Base-by-base conservation (phyloP, 208 protist genomes). In the Leptomonas pyrrhocoris region DNA sequence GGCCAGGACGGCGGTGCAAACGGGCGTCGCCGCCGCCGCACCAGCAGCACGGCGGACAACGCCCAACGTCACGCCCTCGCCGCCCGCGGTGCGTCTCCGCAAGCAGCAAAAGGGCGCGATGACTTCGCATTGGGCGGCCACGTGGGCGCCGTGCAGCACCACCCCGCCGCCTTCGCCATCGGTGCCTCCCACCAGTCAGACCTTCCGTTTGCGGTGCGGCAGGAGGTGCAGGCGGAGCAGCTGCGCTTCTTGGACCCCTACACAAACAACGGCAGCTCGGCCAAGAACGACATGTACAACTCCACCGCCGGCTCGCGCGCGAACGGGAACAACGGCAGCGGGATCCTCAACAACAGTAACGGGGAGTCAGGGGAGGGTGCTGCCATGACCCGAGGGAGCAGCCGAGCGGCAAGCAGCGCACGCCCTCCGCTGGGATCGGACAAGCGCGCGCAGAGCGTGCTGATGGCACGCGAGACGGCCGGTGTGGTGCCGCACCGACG, bases 61-160 rank as follows among this genome's bases (percentile, higher is more conserved):
- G 21, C 28, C 38, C 4, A 53, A 12, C 55, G 64, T 19, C 11
- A 13, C 19, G 25, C 21, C 15, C 40, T n/a, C 48, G 21, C 3
- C n/a, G n/a, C 36, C 40, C 19, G 40, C 8, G 13, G 30, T 13
- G 46, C 59, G 28, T 25, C 19, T 2, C 8, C 49, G 34, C 23
- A 8, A 8, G 19, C 30, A 11, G 27, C 34, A 36, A 45, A 61
- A 46, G 60, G 62, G 27, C 65, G 63, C 63, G 56, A 72, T 25
- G 79, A 91, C 43, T 96, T 96, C 63, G 88, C 86, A 9, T 87
- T 96, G 23, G 91, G 91, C 31, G 91, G 91, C 19, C 83, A 85
- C 40, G 85, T 94, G 5, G 88, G 88, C 18, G 64, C 61, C 8
- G 83, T 94, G 56, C 88, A 93, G 75, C 88, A 96, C 58, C 91